Base-by-base conservation (phyloP, 495 filamentous ascomycete species). In the Coniosporium apollinis region DNA sequence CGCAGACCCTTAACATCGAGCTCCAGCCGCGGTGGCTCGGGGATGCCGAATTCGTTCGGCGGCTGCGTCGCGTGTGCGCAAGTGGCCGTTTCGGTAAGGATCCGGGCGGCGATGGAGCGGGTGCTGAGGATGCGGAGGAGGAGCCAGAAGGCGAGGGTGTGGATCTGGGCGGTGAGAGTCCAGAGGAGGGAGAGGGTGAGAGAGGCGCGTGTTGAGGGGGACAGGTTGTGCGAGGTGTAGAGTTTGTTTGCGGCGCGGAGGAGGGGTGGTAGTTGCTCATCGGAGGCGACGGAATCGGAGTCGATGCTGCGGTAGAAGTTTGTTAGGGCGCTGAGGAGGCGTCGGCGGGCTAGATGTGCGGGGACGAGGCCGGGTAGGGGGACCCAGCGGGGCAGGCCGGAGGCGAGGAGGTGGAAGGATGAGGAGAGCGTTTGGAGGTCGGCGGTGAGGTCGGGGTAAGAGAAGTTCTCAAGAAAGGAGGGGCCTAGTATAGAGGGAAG, bases 371-470 rank as follows among this genome's bases (percentile, higher is more conserved):
- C 46, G 1, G 65, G 68, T 5, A 65, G 38, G 5, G 69, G 70
- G 7, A 65, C 32, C 56, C 62, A 70, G 4, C 65, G 56, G 28
- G 70, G 66, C 11, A 67, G 40, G 0, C 73, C 71, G 13, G 60
- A 45, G 16, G 65, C 54, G 9, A 79, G 47, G 4, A 54, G 55
- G 14, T 60, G 53, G 42, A 72, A 68, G 18, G 61, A 65, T n/a
- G 54, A 49, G 36, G 75, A 67, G 19, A 77, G 43, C n/a, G 51
- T 58, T 49, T 64, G 69, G 8, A 80, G 26, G 37, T 76, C 67
- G 2, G 61, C 53, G 1, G 72, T 48, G 2, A 71, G 42, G 17
- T 55, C 46, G 1, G 70, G 68, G 43, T 69, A 69, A n/a, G n/a
- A n/a, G n/a, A n/a, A n/a, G 24, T 58, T 61, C 22, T 73, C 69